Evolutionary conservation across 2,329 filamentous ascomycete species (phyloP).

Genomic region (Curvularia spicifera): DNA sequence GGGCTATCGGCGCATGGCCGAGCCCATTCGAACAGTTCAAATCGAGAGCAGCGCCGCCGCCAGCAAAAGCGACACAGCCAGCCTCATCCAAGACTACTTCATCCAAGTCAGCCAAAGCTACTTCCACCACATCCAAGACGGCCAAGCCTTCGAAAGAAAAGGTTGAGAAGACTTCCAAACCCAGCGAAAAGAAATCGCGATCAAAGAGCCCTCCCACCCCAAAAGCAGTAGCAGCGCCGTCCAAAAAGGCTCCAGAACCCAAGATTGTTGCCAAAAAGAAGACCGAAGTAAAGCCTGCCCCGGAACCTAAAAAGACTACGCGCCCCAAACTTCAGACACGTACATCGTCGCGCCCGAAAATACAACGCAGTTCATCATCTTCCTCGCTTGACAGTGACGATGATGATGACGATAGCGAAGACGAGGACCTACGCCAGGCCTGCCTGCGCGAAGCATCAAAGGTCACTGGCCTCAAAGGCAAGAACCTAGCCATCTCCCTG

Average conservation of each 20-base stretch:
- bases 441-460: slow-evolving; percentile 23
- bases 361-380: slow-evolving; percentile 7
- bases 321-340: slow-evolving; percentile 12
- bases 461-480: slow-evolving; percentile 33
- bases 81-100: slow-evolving; percentile 16
- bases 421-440: slow-evolving; percentile 13
- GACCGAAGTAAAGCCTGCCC: slow-evolving; percentile 9
- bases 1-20: slow-evolving; percentile 16
- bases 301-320: slow-evolving; percentile 6
- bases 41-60: slow-evolving; percentile 10
- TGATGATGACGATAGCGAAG: slow-evolving; percentile 4
- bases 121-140: slow-evolving; percentile 6
- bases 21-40: slow-evolving; percentile 15
- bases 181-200: slow-evolving; percentile 15
- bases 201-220: slow-evolving; percentile 15
- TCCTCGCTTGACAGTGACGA: slow-evolving; percentile 12
- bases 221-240: slow-evolving; percentile 10
- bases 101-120: slow-evolving; percentile 14
- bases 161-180: slow-evolving; percentile 10
- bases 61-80: slow-evolving; percentile 2
- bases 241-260: slow-evolving; percentile 15
- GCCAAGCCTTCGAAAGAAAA: slow-evolving; percentile 12
- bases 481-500: slow-evolving; percentile 28
- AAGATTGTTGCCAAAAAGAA: slow-evolving; percentile 10
- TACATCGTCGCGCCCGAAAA: slow-evolving; percentile 14